Evolutionary conservation across 257 asterid species (phyloP), one percentile per base, ranked within the genome.

Genomic region (Solanum pinnatisectum): DNA sequence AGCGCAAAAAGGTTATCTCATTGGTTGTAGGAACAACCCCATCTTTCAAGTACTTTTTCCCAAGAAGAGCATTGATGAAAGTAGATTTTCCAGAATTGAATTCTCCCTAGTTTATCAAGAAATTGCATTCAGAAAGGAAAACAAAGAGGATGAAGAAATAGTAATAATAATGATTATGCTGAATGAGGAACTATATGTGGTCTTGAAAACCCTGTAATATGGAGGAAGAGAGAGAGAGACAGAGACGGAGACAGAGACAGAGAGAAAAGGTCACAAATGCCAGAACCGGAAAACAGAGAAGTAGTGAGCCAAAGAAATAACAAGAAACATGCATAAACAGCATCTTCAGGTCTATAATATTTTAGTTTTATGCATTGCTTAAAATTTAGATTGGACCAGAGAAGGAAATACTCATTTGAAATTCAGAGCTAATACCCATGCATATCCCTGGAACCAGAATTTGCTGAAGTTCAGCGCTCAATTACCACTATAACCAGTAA

Each of bases 401-500:
- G 89, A 90, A 94, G 93, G 90, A 92, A 89, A 86, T 85, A 89
- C 83, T 89, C 89, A 93, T 93, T 91, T 92, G 93, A 95, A 96
- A 94, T 95, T 92, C 87, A 97, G 99, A 95, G 96, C 98, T 91
- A 95, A 97, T 96, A 97, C 99, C 99, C 94, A 95, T 92, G 92
- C 91, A 94, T 92, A 93, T 94, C 96, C 94, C 93, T 92, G 95
- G 99, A 94, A 97, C 99, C 98, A 97, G 97, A 94, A 93, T 93
- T 95, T 95, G 98, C 92, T 93, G 99, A 96, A 96, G 97, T 95
- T 97, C 98, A 97, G 98, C 98, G 94, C 99, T 94, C 99, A 95
- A 97, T 97, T 97, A 97, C 99, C 99, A 97, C 99, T 95, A 97
- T 97, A 91, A 96, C 99, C 98, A 97, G 95, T 90, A 92, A 95